Evolutionary conservation across 2,329 filamentous ascomycete genomes (phyloP).

Genomic region (Pyrenochaeta sp.): DNA sequence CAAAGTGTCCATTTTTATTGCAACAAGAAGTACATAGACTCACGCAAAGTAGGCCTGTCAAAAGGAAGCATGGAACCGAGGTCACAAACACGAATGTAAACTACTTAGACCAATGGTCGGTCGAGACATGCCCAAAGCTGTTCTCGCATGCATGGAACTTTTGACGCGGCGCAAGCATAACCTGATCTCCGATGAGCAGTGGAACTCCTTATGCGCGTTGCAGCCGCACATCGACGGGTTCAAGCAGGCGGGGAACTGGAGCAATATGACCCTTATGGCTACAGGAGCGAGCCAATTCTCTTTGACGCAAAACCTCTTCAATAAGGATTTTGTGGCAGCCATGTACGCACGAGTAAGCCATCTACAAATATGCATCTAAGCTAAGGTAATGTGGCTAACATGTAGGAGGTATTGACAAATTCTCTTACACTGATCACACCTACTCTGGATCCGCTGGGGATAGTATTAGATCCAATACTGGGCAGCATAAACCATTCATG

Average conservation of each 20-base stretch:
- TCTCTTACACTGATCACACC: conserved; percentile 64
- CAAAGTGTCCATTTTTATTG: no score
- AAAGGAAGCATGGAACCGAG: conserved; percentile 63
- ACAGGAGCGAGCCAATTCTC: conserved; percentile 64
- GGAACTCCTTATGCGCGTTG: conserved; percentile 54
- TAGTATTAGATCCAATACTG: conserved; percentile 64
- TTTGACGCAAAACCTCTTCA: conserved; percentile 48
- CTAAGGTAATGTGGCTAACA: conserved; percentile 25
- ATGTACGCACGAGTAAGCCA: conserved; percentile 55
- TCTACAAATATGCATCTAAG: conserved; percentile 27
- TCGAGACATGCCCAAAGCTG: conserved; percentile 60
- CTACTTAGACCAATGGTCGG: conserved; percentile 55
- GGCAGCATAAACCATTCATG: conserved; percentile 69
- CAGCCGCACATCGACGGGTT: conserved; percentile 61
- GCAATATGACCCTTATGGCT: conserved; percentile 61
- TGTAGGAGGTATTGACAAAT: conserved; percentile 59
- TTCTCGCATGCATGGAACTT: conserved; percentile 63
- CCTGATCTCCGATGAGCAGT: conserved; percentile 48
- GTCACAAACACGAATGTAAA: conserved; percentile 67
- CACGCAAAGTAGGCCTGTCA: conserved; percentile 60
- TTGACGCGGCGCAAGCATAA: conserved; percentile 54
- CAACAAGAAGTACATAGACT: conserved; percentile 1
- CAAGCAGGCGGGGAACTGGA: conserved; percentile 46
- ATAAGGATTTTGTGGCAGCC: conserved; percentile 51
- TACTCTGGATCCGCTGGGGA: conserved; percentile 64